Conservation (phyloP, 352 stramenopile genomes). For the Globisporangium recalcitrans region DNA sequence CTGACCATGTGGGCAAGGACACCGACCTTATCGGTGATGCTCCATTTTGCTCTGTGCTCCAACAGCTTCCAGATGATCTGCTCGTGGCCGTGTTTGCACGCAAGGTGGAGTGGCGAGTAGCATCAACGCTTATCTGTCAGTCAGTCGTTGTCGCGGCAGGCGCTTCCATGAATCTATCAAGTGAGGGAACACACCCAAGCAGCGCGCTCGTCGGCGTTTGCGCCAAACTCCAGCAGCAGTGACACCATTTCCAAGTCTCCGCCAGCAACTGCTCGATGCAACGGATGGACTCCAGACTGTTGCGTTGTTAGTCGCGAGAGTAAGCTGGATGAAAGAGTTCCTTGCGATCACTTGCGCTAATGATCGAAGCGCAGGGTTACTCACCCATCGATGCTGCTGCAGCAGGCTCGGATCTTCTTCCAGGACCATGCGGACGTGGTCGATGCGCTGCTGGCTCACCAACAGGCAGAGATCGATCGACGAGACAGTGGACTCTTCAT, state of each 20-base stretch:
- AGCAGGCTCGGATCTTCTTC: conserved; percentile 31
- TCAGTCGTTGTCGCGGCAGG: not conserved
- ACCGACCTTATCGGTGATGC: conserved; percentile 52
- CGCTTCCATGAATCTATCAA: not conserved
- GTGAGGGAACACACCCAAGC: conserved; percentile 39
- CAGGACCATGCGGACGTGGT: conserved; percentile 29
- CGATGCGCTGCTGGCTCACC: conserved; percentile 35
- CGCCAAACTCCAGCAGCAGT: conserved; percentile 44
- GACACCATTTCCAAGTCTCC: conserved; percentile 35
- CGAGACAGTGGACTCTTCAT: not conserved
- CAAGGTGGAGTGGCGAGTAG: conserved; percentile 72
- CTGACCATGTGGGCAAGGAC: not conserved
- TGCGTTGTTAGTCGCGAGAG: not conserved
- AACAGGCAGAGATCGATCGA: conserved; percentile 52
- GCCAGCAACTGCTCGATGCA: conserved; percentile 59
- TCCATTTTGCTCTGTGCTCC: conserved; percentile 55
- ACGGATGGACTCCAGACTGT: conserved; percentile 53
- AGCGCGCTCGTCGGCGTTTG: conserved; percentile 48
- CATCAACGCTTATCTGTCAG: not conserved
- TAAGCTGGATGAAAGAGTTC: not conserved
- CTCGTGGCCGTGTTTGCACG: conserved; percentile 62
- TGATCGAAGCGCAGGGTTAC: not conserved
- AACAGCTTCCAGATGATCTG: conserved; percentile 60
- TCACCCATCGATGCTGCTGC: conserved; percentile 55
- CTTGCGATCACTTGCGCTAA: too few relatives aligned